Conservation (phyloP, 495 filamentous ascomycete genomes). For the Trichoderma asperelloides region DNA sequence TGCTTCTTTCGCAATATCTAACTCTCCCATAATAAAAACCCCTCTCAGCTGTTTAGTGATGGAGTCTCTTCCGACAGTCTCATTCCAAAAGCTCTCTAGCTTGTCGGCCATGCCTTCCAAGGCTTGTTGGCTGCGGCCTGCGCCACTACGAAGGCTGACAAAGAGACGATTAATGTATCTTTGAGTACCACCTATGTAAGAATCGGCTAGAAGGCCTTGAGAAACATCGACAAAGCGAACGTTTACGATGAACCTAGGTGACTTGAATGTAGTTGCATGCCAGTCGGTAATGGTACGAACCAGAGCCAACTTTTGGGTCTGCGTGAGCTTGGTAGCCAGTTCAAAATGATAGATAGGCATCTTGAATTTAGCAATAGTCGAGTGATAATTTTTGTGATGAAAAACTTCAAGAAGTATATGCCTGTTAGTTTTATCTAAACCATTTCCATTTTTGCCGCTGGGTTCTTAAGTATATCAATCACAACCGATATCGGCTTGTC, state of each 20-base stretch:
- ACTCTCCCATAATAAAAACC: background rate
- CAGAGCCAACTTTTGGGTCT: background rate
- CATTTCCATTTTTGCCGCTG: background rate
- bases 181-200: background rate
- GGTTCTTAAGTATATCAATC: background rate
- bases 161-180: background rate
- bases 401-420: background rate
- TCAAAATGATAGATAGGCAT: conserved; percentile 3
- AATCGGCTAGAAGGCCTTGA: background rate
- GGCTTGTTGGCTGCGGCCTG: background rate
- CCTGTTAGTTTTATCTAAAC: background rate
- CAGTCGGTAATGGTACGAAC: background rate
- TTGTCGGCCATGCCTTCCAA: background rate
- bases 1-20: background rate
- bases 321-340: background rate
- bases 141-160: background rate
- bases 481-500: background rate
- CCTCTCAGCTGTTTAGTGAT: background rate
- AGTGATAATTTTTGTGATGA: background rate
- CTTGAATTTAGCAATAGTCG: background rate
- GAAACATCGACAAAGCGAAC: background rate
- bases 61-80: background rate
- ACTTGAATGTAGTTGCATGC: background rate
- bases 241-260: background rate
- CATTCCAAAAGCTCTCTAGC: background rate